Percentiles rank a stretch among this genome's conserved stretches.
Conservation (phyloP, 495 filamentous ascomycete genomes). For the Talaromyces adpressus region DNA sequence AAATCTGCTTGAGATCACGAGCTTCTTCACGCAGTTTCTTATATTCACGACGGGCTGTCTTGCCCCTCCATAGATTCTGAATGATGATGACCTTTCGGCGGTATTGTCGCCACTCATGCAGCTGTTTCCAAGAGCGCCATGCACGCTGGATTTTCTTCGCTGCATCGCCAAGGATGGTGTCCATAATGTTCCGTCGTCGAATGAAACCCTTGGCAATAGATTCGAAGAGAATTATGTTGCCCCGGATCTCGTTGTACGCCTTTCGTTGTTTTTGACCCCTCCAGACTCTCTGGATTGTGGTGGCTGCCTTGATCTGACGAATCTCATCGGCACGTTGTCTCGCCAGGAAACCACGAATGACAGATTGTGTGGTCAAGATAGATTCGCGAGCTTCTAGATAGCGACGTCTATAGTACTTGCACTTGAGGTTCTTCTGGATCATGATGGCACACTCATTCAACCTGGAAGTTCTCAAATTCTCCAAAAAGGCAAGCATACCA, state of each 20-base stretch:
- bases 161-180: conserved; percentile 89
- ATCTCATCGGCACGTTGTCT: conserved; percentile 73
- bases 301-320: conserved; percentile 77
- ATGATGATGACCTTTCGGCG: conserved; percentile 81
- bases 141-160: conserved; percentile 83
- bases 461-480: conserved; percentile 82
- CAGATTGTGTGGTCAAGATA: conserved; percentile 73
- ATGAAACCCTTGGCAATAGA: conserved; percentile 87
- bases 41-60: conserved; percentile 70
- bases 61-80: conserved; percentile 92
- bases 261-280: conserved; percentile 81
- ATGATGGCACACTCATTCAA: conserved; percentile 93
- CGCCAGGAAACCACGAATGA: conserved; percentile 65
- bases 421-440: conserved; percentile 97
- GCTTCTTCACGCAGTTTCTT: conserved; percentile 90
- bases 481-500: conserved; percentile 96
- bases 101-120: conserved; percentile 81
- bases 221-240: conserved; percentile 78
- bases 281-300: conserved; percentile 93
- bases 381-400: conserved; percentile 81
- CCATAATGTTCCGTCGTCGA: conserved; percentile 79
- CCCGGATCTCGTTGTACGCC: conserved; percentile 65
- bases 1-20: conserved; percentile 96
- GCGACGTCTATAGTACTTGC: conserved; percentile 89
- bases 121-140: conserved; percentile 74